A percentile compares a stretch with the other conserved stretches of the same genome.
Conservation (phyloP, 345 rosid species). For the Hibiscus syriacus region DNA sequence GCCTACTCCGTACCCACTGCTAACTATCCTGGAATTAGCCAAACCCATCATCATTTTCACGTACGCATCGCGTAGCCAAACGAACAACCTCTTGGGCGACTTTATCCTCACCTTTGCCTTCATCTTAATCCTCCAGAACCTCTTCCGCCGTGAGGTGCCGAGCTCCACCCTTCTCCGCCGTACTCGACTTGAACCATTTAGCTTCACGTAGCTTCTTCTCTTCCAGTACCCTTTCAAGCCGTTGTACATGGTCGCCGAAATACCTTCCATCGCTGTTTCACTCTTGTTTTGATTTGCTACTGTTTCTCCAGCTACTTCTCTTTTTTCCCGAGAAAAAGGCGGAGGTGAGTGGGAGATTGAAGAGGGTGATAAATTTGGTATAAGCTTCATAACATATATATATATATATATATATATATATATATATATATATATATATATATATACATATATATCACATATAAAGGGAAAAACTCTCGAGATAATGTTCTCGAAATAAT, state of each 20-base stretch:
- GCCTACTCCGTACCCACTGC: constrained; percentile 24
- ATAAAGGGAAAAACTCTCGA: too few relatives aligned
- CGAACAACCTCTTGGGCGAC: constrained; percentile 30
- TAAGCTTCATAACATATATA: neutral
- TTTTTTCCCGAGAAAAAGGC: neutral
- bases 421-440: too few relatives aligned
- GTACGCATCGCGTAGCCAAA: constrained; percentile 52
- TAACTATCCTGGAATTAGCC: constrained; percentile 26
- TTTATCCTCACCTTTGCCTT: constrained; percentile 33
- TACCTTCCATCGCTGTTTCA: constrained; percentile 43
- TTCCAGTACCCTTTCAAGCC: constrained; percentile 31
- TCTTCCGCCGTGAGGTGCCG: constrained; percentile 14
- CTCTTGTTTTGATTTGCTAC: neutral
- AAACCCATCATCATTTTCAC: constrained; percentile 51
- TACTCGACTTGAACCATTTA: constrained; percentile 18
- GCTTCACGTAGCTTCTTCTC: constrained; percentile 21
- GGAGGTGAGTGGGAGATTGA: constrained; percentile 5
- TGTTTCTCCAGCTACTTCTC: neutral
- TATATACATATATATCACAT: too few relatives aligned
- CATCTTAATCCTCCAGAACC: constrained; percentile 36
- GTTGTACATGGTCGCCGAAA: constrained; percentile 28
- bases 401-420: neutral
- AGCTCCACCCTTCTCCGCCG: constrained; percentile 13
- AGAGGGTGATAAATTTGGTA: constrained; percentile 2
- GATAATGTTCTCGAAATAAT: too few relatives aligned